These are phyloP conservation scores for Cenchrus americanus DNA, from an alignment of 176 grass and related monocot species.

Conservation along the genomic window DNA sequence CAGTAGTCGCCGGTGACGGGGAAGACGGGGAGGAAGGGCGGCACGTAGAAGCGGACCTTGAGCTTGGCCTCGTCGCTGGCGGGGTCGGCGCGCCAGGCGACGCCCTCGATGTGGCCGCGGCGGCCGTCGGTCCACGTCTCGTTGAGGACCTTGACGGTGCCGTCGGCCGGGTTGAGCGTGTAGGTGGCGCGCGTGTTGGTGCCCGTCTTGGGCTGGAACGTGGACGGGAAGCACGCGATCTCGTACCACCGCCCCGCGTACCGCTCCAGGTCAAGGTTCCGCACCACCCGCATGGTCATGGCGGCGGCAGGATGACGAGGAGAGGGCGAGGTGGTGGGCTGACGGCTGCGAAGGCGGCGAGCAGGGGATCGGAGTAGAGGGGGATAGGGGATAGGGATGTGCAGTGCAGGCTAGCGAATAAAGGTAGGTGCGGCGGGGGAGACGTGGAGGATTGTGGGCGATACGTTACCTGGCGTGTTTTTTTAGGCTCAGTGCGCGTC, in stretches of 20 bases:
- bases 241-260: slow-evolving; percentile 89
- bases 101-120: slow-evolving; percentile 70
- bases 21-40: slow-evolving; percentile 76
- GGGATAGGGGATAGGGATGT: slow-evolving; percentile 14
- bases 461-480: slow-evolving; percentile 33
- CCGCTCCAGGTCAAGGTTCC: slow-evolving; percentile 61
- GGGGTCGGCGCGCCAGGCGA: slow-evolving; percentile 55
- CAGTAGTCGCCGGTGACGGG: slow-evolving; percentile 91
- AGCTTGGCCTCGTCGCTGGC: slow-evolving; percentile 77
- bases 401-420: neutral
- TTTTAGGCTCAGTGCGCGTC: no score
- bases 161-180: slow-evolving; percentile 51
- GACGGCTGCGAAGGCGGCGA: neutral
- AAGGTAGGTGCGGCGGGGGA: neutral
- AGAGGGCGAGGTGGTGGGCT: neutral
- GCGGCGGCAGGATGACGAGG: neutral
- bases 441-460: slow-evolving; percentile 45
- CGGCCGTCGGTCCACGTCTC: slow-evolving; percentile 82
- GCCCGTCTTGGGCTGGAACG: slow-evolving; percentile 72
- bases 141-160: slow-evolving; percentile 70
- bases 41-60: slow-evolving; percentile 75
- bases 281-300: slow-evolving; percentile 50
- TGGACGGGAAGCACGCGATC: slow-evolving; percentile 74
- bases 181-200: slow-evolving; percentile 75
- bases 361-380: neutral